phyloP scores from a whole-genome alignment of 441 rosid genomes.

The Eruca vesicaria region DNA sequence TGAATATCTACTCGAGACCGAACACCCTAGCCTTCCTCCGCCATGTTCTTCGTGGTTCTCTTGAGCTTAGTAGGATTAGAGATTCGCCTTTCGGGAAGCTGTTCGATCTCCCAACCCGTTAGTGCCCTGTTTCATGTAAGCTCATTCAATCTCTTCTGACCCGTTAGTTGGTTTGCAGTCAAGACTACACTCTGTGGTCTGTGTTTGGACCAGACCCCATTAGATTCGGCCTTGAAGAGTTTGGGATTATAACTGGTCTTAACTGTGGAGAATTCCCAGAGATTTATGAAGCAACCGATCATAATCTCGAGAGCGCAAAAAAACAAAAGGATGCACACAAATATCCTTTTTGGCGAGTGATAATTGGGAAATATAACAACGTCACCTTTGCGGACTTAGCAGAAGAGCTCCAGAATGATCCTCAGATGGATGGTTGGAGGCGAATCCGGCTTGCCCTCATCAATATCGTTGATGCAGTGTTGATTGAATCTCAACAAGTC shows the following conservation, averaged over 20 bases:
- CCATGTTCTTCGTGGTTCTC: no score
- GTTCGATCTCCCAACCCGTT: no score
- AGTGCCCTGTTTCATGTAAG: no score
- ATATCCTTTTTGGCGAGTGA: no score
- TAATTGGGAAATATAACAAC: no score
- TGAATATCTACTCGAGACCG: background rate
- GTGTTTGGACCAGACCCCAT: background rate
- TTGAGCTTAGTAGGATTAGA: background rate
- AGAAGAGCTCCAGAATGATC: no score
- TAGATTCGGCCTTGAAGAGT: background rate
- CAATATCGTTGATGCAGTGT: no score
- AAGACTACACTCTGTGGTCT: background rate
- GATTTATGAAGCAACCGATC: background rate
- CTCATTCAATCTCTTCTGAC: no score
- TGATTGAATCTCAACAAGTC: no score
- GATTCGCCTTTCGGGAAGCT: background rate
- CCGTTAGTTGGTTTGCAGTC: background rate
- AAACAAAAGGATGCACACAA: background rate
- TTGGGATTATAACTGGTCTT: background rate
- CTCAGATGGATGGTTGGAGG: no score
- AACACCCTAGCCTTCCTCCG: background rate
- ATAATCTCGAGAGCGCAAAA: background rate
- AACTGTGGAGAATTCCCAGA: background rate
- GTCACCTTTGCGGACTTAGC: no score
- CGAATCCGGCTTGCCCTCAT: no score